Evolutionary conservation across 1,284 basidiomycete species (phyloP).

Genomic region (Ustilago nuda): DNA sequence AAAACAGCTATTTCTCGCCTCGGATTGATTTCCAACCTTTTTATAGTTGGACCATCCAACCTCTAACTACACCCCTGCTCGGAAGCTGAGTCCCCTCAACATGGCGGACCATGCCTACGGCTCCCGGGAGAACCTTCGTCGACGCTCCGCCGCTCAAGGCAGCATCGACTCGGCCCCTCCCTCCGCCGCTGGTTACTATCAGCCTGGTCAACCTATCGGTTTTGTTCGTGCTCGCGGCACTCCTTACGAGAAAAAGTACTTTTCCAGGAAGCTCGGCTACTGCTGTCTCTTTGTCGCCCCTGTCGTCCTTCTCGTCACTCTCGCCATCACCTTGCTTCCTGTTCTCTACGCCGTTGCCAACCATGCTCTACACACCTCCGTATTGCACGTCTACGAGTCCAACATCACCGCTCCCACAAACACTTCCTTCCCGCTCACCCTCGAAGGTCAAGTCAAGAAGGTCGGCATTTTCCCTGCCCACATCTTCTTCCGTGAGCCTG

Average conservation of each 20-base stretch:
- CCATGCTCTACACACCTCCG: constrained; percentile 67
- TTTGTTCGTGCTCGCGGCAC: constrained; percentile 63
- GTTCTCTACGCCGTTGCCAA: constrained; percentile 68
- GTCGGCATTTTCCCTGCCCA: constrained; percentile 70
- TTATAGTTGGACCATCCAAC: not conserved
- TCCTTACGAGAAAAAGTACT: constrained; percentile 67
- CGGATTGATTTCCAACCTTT: not conserved
- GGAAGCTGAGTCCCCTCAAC: constrained; percentile 42
- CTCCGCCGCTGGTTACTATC: constrained; percentile 44
- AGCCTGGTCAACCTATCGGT: constrained; percentile 62
- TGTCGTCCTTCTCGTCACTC: constrained; percentile 51
- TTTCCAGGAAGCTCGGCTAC: constrained; percentile 62
- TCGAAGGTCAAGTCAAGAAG: constrained; percentile 69
- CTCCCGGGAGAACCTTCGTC: constrained; percentile 53
- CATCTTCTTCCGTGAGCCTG: constrained; percentile 67
- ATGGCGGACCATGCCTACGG: constrained; percentile 54
- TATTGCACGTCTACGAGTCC: constrained; percentile 65
- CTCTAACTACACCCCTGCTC: constrained; percentile 9
- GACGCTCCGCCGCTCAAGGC: constrained; percentile 41
- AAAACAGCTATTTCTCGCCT: constrained; percentile 2
- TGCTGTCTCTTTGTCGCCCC: constrained; percentile 63
- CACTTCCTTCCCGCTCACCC: constrained; percentile 66
- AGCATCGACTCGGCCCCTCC: constrained; percentile 38
- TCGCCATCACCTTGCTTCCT: constrained; percentile 66
- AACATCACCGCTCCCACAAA: constrained; percentile 68